Base-by-base conservation (phyloP, 257 asterid genomes). In the Phtheirospermum japonicum region DNA sequence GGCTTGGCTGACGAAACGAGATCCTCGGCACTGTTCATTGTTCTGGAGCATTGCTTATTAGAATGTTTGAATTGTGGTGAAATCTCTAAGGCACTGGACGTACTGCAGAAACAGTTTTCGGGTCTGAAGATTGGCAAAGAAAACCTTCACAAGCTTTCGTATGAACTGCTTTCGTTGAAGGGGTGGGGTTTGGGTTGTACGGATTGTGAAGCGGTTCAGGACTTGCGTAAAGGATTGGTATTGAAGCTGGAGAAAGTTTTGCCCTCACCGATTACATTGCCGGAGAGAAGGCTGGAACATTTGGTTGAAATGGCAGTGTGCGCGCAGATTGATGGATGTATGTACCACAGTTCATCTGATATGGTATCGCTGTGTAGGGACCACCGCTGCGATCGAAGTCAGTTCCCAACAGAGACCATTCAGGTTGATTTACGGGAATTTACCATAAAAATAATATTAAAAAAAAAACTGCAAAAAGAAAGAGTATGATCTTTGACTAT, bases 251-350 rank as follows among this genome's bases (percentile, higher is more conserved):
- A 79, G 63, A 75, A 73, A 32, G 76, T 82, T 67, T 76, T 90
- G 66, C 96, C 94, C 6, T 90, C 94, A 4, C 95, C 96, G 4
- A 70, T 86, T 59, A 77, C 83, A 23, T 64, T 91, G 64, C 94
- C 98, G 1, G 87, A 88, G 70, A 76, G 90, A 69, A 84, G 96
- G 77, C 84, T 91, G 75, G 95, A 88, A 71, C 80, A 78, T 69
- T 78, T 85, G 89, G 76, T 88, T 63, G 98, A 90, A 81, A 77
- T 76, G 81, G 88, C 89, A 13, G 58, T 83, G 12, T 49, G 79
- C 68, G 80, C 83, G 6, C 88, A 82, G 83, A 69, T 90, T 53
- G 95, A 85, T 61, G 68, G 71, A 17, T 91, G 96, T 69, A 66
- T 57, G 33, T 81, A 88, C 73, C 98, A 91, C 75, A 80, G 67